These are phyloP conservation scores for Gastrolobium villosum DNA, from an alignment of 306 rosid genomes.

Conservation along the genomic window DNA sequence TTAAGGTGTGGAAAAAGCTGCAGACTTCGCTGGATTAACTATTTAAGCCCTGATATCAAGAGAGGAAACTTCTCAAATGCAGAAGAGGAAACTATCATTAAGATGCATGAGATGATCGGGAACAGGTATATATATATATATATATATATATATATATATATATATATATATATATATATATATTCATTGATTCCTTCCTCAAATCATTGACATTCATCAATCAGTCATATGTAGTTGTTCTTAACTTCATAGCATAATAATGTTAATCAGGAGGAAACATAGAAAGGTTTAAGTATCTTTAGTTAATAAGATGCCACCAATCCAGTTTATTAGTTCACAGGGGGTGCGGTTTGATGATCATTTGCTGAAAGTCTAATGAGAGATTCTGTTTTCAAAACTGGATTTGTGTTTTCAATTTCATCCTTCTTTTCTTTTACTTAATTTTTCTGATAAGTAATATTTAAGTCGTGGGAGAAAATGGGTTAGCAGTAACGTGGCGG, in stretches of 20 bases:
- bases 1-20: slow-evolving; percentile 94
- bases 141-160: not conserved
- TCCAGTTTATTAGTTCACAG: not conserved
- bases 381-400: not conserved
- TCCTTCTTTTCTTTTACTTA: not conserved
- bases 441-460: not conserved
- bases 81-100: slow-evolving; percentile 73
- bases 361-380: not conserved
- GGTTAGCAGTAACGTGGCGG: too few species aligned
- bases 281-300: not conserved
- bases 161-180: not conserved
- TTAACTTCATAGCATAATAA: not conserved
- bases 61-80: slow-evolving; percentile 84
- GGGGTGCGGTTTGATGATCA: not conserved
- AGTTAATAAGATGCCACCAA: not conserved
- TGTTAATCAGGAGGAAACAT: not conserved
- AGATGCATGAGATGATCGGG: slow-evolving; percentile 74
- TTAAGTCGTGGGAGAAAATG: not conserved
- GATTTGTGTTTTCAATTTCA: slow-evolving; percentile 1
- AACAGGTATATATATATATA: slow-evolving; percentile 58
- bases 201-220: slow-evolving; percentile 19
- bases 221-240: not conserved
- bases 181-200: slow-evolving; percentile 7
- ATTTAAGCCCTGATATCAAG: slow-evolving; percentile 80
- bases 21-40: slow-evolving; percentile 86